phyloP scores from a whole-genome alignment of 2,329 filamentous ascomycete genomes.

The Colletotrichum plurivorum region DNA sequence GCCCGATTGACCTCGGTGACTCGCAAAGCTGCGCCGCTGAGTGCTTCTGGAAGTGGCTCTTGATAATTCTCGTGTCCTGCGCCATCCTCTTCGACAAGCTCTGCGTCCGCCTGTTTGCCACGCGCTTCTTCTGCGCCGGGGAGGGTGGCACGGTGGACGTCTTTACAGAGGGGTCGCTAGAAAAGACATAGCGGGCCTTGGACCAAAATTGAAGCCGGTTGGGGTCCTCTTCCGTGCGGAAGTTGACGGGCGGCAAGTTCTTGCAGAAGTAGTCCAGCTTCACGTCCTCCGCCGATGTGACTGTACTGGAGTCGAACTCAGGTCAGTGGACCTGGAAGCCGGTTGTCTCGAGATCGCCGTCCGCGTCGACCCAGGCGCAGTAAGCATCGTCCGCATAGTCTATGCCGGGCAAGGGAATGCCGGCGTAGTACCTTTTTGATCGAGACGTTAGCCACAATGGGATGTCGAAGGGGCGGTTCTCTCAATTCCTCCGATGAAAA shows the following conservation, averaged over 20 bases:
- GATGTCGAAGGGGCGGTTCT: no score
- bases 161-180: not conserved
- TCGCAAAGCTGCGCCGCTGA: slow-evolving; percentile 40
- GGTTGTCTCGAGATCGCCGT: slow-evolving; percentile 45
- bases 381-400: slow-evolving; percentile 33
- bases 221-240: slow-evolving; percentile 33
- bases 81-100: not conserved
- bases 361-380: slow-evolving; percentile 46
- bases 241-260: slow-evolving; percentile 31
- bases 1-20: slow-evolving; percentile 8
- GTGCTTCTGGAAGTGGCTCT: slow-evolving; percentile 28
- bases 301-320: slow-evolving; percentile 43
- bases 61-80: slow-evolving; percentile 23
- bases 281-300: slow-evolving; percentile 2
- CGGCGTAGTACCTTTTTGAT: slow-evolving; percentile 45
- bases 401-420: slow-evolving; percentile 40
- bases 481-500: not conserved
- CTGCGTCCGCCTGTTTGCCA: not conserved
- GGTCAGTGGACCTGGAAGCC: slow-evolving; percentile 51
- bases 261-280: slow-evolving; percentile 41
- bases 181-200: slow-evolving; percentile 1
- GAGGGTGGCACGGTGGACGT: not conserved
- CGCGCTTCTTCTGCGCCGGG: not conserved
- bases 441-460: not conserved
- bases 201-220: slow-evolving; percentile 30